Evolutionary conservation across 2,329 filamentous ascomycete species (phyloP).

Genomic region (Cladobotryum protrusum): DNA sequence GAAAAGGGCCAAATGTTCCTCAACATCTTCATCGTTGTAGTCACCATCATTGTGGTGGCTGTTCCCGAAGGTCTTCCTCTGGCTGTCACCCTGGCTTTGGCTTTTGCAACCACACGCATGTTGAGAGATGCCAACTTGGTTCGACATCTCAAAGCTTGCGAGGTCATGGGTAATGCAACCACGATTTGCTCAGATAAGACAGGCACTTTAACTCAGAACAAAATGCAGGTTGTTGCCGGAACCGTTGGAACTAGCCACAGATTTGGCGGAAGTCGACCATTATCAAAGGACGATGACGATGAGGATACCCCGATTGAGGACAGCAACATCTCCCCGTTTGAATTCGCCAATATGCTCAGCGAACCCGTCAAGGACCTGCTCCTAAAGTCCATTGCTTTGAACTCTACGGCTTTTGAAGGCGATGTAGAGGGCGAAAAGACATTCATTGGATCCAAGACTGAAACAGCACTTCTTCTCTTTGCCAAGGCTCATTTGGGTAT

Average conservation of each 20-base stretch:
- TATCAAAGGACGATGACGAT: slow-evolving; percentile 2
- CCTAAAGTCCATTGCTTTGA: slow-evolving; percentile 54
- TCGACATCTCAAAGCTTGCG: slow-evolving; percentile 68
- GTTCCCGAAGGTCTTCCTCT: slow-evolving; percentile 72
- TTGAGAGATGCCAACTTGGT: slow-evolving; percentile 72
- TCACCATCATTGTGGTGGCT: slow-evolving; percentile 74
- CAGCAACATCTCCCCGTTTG: slow-evolving; percentile 36
- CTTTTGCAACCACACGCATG: slow-evolving; percentile 73
- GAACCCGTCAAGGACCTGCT: slow-evolving; percentile 46
- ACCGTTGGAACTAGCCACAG: slow-evolving; percentile 50
- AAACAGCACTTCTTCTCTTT: slow-evolving; percentile 66
- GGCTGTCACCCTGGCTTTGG: slow-evolving; percentile 70
- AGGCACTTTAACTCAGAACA: slow-evolving; percentile 61
- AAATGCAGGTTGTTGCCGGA: slow-evolving; percentile 60
- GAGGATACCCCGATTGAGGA: slow-evolving; percentile 16
- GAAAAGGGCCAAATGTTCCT: slow-evolving; percentile 74
- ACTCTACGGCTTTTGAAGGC: slow-evolving; percentile 72
- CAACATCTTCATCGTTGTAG: slow-evolving; percentile 70
- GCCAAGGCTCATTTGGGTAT: slow-evolving; percentile 62
- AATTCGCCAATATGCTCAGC: slow-evolving; percentile 42
- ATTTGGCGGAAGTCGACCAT: slow-evolving; percentile 30
- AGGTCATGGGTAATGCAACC: slow-evolving; percentile 76
- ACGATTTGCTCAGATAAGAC: slow-evolving; percentile 66
- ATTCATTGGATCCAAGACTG: slow-evolving; percentile 73
- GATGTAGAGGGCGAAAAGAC: slow-evolving; percentile 59